phyloP scores from a whole-genome alignment of 2,329 filamentous ascomycete species.

The Penicillium sp. region DNA sequence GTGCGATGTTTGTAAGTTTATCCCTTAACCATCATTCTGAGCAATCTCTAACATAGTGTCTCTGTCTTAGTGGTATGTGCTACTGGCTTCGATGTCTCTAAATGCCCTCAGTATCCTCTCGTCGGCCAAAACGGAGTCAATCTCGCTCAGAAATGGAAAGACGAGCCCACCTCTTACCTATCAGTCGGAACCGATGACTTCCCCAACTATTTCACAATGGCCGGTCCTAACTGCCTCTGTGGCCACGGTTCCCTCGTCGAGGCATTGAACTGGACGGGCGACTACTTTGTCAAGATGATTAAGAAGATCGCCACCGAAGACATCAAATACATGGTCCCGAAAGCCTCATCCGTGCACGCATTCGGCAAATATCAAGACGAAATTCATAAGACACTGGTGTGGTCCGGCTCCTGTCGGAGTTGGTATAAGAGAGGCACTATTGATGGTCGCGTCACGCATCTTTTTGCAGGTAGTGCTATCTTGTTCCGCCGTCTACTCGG shows the following conservation, averaged over 20 bases:
- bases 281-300: slow-evolving; percentile 34
- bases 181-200: slow-evolving; percentile 22
- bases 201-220: slow-evolving; percentile 36
- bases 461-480: slow-evolving; percentile 46
- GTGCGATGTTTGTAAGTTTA: not conserved
- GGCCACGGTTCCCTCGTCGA: slow-evolving; percentile 30
- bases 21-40: not conserved
- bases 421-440: slow-evolving; percentile 53
- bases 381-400: slow-evolving; percentile 45
- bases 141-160: slow-evolving; percentile 26
- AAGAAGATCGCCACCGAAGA: slow-evolving; percentile 33
- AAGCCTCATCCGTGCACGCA: slow-evolving; percentile 38
- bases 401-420: slow-evolving; percentile 44
- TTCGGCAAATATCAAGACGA: slow-evolving; percentile 49
- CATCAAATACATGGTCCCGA: slow-evolving; percentile 38
- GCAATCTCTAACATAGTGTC: not conserved
- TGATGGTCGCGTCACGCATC: slow-evolving; percentile 47
- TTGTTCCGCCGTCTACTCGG: slow-evolving; percentile 26
- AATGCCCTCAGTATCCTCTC: slow-evolving; percentile 35
- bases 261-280: slow-evolving; percentile 24
- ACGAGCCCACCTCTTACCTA: slow-evolving; percentile 28
- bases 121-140: slow-evolving; percentile 27
- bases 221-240: slow-evolving; percentile 30
- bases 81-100: slow-evolving; percentile 43
- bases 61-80: slow-evolving; percentile 29